Percentiles rank a stretch among this genome's conserved stretches.
phyloP scores from a whole-genome alignment of 2,329 filamentous ascomycete genomes.

The Penicillium oxalicum region DNA sequence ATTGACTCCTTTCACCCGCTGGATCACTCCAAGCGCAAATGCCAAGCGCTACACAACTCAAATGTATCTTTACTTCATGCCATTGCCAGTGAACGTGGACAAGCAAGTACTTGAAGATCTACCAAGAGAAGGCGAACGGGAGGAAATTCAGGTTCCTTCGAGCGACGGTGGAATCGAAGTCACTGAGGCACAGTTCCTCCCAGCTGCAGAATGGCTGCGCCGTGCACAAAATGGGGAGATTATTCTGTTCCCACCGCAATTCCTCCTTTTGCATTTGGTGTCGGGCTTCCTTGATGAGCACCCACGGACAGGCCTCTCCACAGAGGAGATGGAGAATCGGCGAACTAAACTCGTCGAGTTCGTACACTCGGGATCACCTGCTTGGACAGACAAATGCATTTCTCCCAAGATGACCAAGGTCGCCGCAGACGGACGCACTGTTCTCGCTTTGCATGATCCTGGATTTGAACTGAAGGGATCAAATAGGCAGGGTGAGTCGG shows the following conservation, averaged over 20 bases:
- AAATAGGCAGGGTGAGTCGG: constrained; percentile 46
- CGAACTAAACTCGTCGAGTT: constrained; percentile 45
- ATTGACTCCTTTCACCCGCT: constrained; percentile 78
- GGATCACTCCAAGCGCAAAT: constrained; percentile 72
- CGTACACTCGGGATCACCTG: constrained; percentile 40
- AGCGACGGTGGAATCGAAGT: constrained; percentile 64
- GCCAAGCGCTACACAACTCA: constrained; percentile 83
- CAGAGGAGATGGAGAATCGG: constrained; percentile 31
- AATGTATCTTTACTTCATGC: constrained; percentile 93
- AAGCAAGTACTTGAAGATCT: constrained; percentile 28
- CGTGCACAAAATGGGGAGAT: constrained; percentile 60
- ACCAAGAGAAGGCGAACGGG: constrained; percentile 40
- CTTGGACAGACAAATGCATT: constrained; percentile 46
- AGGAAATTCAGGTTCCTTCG: constrained; percentile 62
- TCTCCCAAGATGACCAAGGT: constrained; percentile 38
- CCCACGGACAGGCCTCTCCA: constrained; percentile 15
- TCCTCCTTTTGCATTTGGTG: constrained; percentile 52
- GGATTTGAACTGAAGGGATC: constrained; percentile 50
- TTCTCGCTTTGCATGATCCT: constrained; percentile 50
- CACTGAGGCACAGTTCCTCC: constrained; percentile 72
- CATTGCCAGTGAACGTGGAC: constrained; percentile 43
- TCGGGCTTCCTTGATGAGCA: constrained; percentile 45
- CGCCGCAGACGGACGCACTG: constrained; percentile 43
- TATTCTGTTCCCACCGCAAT: constrained; percentile 86
- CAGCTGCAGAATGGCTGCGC: constrained; percentile 62